Evolutionary conservation across 129 eudicot species (phyloP).

Genomic region (Saposhnikovia divaricata): DNA sequence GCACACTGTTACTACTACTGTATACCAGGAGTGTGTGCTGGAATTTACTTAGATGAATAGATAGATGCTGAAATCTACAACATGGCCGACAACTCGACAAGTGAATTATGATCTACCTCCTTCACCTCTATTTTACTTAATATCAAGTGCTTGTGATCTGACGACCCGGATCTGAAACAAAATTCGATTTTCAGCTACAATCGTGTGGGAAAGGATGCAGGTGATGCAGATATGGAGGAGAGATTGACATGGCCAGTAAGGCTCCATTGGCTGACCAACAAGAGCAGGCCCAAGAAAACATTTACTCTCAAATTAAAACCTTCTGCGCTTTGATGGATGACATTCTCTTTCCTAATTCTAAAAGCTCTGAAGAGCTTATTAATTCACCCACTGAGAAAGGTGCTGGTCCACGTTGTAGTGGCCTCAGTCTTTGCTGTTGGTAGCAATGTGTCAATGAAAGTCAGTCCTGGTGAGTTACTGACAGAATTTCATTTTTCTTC

Average conservation of each 20-base stretch:
- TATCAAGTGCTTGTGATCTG: constrained; percentile 5
- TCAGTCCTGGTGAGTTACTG: constrained; percentile 31
- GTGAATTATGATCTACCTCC: background rate
- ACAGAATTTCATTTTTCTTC: background rate
- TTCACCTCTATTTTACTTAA: background rate
- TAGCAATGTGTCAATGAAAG: constrained; percentile 20
- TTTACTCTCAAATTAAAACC: constrained; percentile 38
- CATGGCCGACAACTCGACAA: background rate
- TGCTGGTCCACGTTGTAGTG: constrained; percentile 47
- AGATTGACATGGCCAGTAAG: constrained; percentile 65
- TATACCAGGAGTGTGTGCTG: background rate
- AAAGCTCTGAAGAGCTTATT: constrained; percentile 20
- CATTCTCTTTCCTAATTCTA: constrained; percentile 43
- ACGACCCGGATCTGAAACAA: constrained; percentile 4
- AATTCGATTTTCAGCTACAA: constrained; percentile 50
- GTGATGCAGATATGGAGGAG: constrained; percentile 73
- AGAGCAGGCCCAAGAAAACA: constrained; percentile 58
- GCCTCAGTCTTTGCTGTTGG: constrained; percentile 78
- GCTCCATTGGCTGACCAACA: constrained; percentile 71
- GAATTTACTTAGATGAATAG: background rate
- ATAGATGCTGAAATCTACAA: constrained; percentile 1
- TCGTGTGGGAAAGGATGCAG: constrained; percentile 69
- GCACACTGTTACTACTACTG: background rate
- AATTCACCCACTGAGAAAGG: constrained; percentile 23
- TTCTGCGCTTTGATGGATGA: constrained; percentile 57